Conservation (phyloP, 2,329 filamentous ascomycete genomes). For the Torrubiella hemipterigena region DNA sequence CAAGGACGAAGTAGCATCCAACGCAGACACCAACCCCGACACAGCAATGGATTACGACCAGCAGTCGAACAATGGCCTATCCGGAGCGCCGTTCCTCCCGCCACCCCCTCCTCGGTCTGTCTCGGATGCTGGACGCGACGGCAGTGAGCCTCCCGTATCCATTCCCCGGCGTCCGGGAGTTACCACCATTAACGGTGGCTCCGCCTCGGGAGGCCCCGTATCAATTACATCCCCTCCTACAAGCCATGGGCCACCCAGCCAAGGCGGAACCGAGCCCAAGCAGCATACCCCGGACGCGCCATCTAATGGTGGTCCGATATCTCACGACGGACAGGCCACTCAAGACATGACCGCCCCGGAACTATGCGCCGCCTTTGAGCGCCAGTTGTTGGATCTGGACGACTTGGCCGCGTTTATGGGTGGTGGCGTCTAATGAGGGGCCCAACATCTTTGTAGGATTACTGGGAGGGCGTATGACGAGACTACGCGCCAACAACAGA, state of each 20-base stretch:
- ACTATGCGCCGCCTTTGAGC: conserved; percentile 46
- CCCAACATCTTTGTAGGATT: no score
- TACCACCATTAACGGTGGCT: conserved; percentile 47
- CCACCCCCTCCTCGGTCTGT: conserved; percentile 20
- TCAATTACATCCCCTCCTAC: conserved; percentile 5
- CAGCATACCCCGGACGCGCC: conserved; percentile 20
- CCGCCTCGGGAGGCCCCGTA: conserved; percentile 24
- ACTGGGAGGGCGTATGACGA: no score
- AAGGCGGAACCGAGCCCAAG: conserved; percentile 23
- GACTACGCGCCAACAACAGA: no score
- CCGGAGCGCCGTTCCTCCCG: conserved; percentile 17
- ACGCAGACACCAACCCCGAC: conserved; percentile 42
- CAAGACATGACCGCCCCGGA: conserved; percentile 48
- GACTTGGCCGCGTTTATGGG: conserved; percentile 53
- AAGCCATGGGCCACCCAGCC: conserved; percentile 12
- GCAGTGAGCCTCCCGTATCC: conserved; percentile 39
- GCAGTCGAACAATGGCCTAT: conserved; percentile 12
- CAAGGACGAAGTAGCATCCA: conserved; percentile 44
- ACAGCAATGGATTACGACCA: conserved; percentile 49
- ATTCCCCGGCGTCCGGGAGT: conserved; percentile 38
- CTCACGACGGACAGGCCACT: conserved; percentile 19
- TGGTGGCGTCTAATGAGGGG: conserved; percentile 47
- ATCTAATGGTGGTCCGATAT: conserved; percentile 17
- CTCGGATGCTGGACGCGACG: conserved; percentile 30
- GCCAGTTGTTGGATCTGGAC: conserved; percentile 47